These are phyloP conservation scores for Syzygium aqueum DNA, from an alignment of 345 rosid species.

Conservation along the genomic window DNA sequence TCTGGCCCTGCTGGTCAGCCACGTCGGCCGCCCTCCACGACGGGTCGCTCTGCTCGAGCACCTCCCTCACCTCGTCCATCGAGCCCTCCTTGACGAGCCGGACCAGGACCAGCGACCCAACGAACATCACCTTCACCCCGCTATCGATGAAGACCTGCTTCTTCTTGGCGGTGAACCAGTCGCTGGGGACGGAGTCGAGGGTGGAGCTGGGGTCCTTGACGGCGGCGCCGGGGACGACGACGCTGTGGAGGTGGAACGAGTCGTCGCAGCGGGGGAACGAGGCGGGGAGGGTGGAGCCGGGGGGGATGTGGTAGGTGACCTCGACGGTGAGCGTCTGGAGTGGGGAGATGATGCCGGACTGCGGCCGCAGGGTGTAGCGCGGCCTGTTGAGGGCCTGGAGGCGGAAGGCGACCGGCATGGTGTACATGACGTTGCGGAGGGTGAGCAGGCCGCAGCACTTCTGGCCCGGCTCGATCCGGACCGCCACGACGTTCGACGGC, in stretches of 20 bases:
- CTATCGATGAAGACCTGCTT: constrained; percentile 62
- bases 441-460: constrained; percentile 43
- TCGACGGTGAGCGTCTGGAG: constrained; percentile 34
- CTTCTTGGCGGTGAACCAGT: constrained; percentile 56
- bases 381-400: constrained; percentile 41
- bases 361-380: constrained; percentile 38
- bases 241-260: constrained; percentile 47
- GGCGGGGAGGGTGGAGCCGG: constrained; percentile 25
- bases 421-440: constrained; percentile 59
- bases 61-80: constrained; percentile 48
- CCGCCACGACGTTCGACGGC: constrained; percentile 46
- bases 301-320: constrained; percentile 34
- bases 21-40: constrained; percentile 35
- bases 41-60: constrained; percentile 46
- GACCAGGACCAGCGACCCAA: constrained; percentile 43
- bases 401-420: constrained; percentile 66
- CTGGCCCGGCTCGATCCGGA: constrained; percentile 46
- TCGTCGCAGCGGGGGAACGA: constrained; percentile 34
- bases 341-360: constrained; percentile 52
- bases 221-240: constrained; percentile 67
- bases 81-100: constrained; percentile 37
- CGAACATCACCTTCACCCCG: constrained; percentile 52
- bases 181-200: constrained; percentile 37
- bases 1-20: constrained; percentile 28
- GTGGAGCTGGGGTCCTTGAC: constrained; percentile 27